A percentile compares a stretch with the other conserved stretches of the same genome.
These are phyloP conservation scores for Microascus cirrosus DNA, from an alignment of 2,329 filamentous ascomycete species.

Conservation along the genomic window DNA sequence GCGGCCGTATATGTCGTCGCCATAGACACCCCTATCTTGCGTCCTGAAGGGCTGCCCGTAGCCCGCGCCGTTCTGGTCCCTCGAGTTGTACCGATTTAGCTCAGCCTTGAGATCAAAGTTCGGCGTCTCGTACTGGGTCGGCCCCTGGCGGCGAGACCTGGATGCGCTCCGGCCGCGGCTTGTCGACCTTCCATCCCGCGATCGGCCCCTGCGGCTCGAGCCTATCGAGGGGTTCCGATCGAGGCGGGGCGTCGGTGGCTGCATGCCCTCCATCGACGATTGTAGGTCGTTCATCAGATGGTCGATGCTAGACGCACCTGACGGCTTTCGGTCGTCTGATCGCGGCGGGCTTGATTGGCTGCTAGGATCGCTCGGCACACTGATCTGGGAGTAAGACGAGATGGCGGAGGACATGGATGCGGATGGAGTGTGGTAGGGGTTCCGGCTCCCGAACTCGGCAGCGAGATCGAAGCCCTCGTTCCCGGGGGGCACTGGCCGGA, in stretches of 20 bases:
- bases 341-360: not conserved
- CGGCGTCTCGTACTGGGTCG: not conserved
- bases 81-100: not conserved
- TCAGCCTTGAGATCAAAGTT: slow-evolving; percentile 1
- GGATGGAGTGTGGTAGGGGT: slow-evolving; percentile 53
- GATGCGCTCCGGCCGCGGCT: slow-evolving; percentile 4
- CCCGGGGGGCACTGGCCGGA: slow-evolving; percentile 27
- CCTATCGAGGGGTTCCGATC: slow-evolving; percentile 1
- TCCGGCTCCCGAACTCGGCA: slow-evolving; percentile 48
- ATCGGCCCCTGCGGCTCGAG: not conserved
- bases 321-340: slow-evolving; percentile 21
- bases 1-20: not conserved
- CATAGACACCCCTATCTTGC: not conserved
- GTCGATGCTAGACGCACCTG: slow-evolving; percentile 34
- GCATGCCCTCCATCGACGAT: slow-evolving; percentile 32
- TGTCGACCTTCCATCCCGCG: not conserved
- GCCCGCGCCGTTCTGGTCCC: not conserved
- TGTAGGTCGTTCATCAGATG: slow-evolving; percentile 45
- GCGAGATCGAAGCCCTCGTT: slow-evolving; percentile 39
- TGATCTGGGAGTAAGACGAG: slow-evolving; percentile 5
- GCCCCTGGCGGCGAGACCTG: not conserved
- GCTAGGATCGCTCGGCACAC: not conserved
- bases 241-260: slow-evolving; percentile 12
- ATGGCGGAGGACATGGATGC: slow-evolving; percentile 7
- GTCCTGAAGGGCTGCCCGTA: not conserved